Percentiles rank a stretch among this genome's conserved stretches.
These are phyloP conservation scores for Primulina eburnea DNA, from an alignment of 257 asterid genomes.

Conservation along the genomic window DNA sequence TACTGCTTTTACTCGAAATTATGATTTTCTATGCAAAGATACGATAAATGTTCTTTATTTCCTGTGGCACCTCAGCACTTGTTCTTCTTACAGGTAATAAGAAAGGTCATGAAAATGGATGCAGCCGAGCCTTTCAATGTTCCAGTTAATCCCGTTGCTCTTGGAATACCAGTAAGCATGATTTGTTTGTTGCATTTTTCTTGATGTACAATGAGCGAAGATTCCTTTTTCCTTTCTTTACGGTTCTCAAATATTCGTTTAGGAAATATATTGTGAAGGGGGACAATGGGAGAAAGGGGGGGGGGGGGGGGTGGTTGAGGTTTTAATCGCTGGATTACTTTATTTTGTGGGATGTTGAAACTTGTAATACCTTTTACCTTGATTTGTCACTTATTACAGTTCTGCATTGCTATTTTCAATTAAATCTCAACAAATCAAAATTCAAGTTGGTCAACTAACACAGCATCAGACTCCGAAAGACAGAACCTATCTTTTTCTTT, in stretches of 20 bases:
- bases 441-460: background rate
- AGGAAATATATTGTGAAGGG: background rate
- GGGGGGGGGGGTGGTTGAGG: conserved; percentile 10
- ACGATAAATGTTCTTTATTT: conserved; percentile 13
- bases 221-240: conserved; percentile 12
- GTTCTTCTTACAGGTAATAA: conserved; percentile 58
- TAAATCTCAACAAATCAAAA: background rate
- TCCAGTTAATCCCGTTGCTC: conserved; percentile 89
- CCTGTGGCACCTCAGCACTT: conserved; percentile 15
- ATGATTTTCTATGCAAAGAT: conserved; percentile 10
- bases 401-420: background rate
- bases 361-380: background rate
- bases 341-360: background rate
- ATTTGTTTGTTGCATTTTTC: conserved; percentile 10
- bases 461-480: conserved; percentile 10
- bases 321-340: background rate
- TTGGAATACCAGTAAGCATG: conserved; percentile 68
- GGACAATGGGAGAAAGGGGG: background rate
- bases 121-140: conserved; percentile 89
- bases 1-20: conserved; percentile 14
- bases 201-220: background rate
- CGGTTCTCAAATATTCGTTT: background rate
- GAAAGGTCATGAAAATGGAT: conserved; percentile 89
- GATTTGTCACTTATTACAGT: background rate
- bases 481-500: background rate